These are phyloP conservation scores for Scorias spongiosa DNA, from an alignment of 2,329 filamentous ascomycete species.

Conservation along the genomic window DNA sequence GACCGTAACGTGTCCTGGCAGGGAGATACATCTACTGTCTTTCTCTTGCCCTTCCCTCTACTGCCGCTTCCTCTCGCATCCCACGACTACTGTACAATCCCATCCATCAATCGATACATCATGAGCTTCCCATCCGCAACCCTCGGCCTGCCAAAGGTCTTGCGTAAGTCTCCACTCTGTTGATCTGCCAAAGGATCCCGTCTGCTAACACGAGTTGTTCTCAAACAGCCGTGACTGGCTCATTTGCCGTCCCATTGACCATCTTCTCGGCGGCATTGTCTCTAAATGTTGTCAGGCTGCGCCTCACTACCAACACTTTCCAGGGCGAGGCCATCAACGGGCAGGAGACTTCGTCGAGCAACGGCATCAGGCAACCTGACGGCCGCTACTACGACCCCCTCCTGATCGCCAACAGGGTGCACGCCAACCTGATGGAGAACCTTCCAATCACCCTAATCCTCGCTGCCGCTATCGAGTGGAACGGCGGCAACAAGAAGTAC, in stretches of 20 bases:
- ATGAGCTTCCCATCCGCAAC: background rate
- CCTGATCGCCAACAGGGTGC: background rate
- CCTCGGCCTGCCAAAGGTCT: background rate
- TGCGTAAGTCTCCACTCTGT: background rate
- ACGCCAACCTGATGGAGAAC: background rate
- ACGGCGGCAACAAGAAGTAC: background rate
- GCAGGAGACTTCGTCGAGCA: background rate
- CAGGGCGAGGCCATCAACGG: background rate
- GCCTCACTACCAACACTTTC: background rate
- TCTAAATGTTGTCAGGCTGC: background rate
- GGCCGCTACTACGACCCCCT: background rate
- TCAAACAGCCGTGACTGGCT: background rate
- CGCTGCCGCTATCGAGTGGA: background rate
- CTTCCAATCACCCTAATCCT: background rate
- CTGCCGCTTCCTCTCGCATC: no score
- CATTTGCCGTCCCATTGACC: background rate
- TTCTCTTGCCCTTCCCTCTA: no score
- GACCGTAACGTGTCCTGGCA: no score
- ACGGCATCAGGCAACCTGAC: background rate
- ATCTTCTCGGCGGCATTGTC: background rate
- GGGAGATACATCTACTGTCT: no score
- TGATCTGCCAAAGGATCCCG: no score
- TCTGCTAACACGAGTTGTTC: no score
- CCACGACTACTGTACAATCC: no score
- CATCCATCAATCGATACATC: background rate